Evolutionary conservation across 1,284 basidiomycete genomes (phyloP), one percentile per base, ranked within the genome.

Genomic region (Cutaneotrichosporon sp.): DNA sequence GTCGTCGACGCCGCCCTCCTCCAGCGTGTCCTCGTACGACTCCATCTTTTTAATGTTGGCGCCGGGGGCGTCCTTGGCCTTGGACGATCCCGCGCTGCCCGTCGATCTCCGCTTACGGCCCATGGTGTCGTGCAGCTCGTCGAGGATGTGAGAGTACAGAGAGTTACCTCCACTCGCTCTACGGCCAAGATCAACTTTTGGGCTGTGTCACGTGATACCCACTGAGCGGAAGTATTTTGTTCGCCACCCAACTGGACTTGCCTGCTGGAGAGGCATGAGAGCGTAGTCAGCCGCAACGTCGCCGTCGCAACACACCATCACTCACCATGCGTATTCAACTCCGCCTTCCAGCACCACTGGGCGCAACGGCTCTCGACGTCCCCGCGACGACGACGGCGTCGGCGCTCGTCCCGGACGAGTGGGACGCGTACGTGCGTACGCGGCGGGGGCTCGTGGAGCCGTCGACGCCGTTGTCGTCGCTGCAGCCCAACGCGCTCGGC

Each of bases 1-100:
- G 47, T 75, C 73, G 45, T 77, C 75, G 10, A 74, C 73, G 41
- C 73, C 73, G 39, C 73, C 74, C 44, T 72, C 66, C 49, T 75
- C 69, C 34, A 76, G 57, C 2, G 75, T 76, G 55, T 76, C 74
- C 56, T 76, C 73, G 46, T 72, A 76, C 4, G 53, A 60, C 47
- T 75, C 63, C 46, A 76, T 74, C 53, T 63, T 68, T 36, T 67
- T 64, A 49, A 73, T 65, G 8, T 52, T 59, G 1, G 64, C 63
- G 2, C 67, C 66, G 0, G 66, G 60, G 0, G 63, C 59, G 7
- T 38, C 51, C 22, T 61, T 63, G n/a, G 39, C 39, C 47, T 49
- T 49, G 10, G 39, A 41, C 13, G 36, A 5, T 15, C 55, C 56
- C 58, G 58, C n/a, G 60, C 61, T n/a, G 66, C 69, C 59, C 65